Conservation (phyloP, 2,329 filamentous ascomycete species). For the Fusarium sp. region DNA sequence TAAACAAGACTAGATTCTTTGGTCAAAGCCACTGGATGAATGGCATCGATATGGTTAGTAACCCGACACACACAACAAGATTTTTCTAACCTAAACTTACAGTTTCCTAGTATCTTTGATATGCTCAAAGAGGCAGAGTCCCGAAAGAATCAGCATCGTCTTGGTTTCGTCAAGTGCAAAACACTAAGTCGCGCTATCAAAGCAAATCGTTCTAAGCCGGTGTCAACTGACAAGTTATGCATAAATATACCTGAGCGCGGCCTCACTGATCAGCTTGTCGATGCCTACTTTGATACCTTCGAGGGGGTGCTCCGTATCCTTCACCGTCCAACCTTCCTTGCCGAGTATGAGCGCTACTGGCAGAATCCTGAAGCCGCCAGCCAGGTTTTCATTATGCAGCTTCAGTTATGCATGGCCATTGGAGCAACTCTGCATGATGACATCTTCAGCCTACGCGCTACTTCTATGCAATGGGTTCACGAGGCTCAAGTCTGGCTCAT, state of each 20-base stretch:
- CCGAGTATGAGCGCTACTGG: slow-evolving; percentile 66
- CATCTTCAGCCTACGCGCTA: slow-evolving; percentile 56
- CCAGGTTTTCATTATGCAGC: slow-evolving; percentile 62
- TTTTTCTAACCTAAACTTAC: slow-evolving; percentile 3
- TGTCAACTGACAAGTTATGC: slow-evolving; percentile 55
- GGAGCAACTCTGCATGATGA: slow-evolving; percentile 63
- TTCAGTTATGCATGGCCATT: slow-evolving; percentile 67
- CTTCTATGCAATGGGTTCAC: slow-evolving; percentile 63
- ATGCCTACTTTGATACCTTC: slow-evolving; percentile 66
- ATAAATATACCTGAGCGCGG: slow-evolving; percentile 54
- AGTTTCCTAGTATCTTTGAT: slow-evolving; percentile 50
- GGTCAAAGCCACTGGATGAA: slow-evolving; percentile 66
- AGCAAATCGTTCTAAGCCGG: slow-evolving; percentile 51
- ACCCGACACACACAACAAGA: not conserved
- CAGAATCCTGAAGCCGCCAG: slow-evolving; percentile 55
- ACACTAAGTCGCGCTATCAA: slow-evolving; percentile 58
- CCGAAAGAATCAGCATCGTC: slow-evolving; percentile 49
- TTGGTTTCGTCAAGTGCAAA: slow-evolving; percentile 56
- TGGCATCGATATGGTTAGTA: slow-evolving; percentile 56
- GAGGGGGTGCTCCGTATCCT: slow-evolving; percentile 69
- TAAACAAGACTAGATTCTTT: slow-evolving; percentile 61
- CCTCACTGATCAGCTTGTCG: slow-evolving; percentile 64
- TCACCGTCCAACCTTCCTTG: slow-evolving; percentile 67
- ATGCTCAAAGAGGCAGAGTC: slow-evolving; percentile 46
- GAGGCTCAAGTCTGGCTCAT: slow-evolving; percentile 66